A percentile compares a stretch with the other conserved stretches of the same genome.
Evolutionary conservation across 768 basidiomycete species (phyloP).

Genomic region (Dictyophora rubrovolvata): DNA sequence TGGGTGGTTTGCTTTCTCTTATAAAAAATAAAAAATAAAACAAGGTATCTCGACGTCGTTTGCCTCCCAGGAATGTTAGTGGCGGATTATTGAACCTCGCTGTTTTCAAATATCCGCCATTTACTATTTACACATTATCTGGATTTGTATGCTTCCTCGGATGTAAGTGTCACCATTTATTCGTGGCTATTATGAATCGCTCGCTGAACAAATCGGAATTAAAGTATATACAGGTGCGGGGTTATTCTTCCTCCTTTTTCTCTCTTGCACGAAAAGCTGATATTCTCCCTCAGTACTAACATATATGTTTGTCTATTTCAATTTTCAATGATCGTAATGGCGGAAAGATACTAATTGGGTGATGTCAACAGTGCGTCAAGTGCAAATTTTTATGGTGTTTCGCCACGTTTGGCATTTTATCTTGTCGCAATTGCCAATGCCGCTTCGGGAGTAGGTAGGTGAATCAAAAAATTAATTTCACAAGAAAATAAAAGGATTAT

Average conservation of each 20-base stretch:
- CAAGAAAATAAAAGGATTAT: neutral
- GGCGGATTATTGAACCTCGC: slow-evolving; percentile 50
- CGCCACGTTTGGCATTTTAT: slow-evolving; percentile 25
- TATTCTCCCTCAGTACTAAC: slow-evolving; percentile 1
- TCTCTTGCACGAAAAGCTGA: neutral
- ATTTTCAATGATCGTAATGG: neutral
- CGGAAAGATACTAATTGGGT: neutral
- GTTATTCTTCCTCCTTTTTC: neutral
- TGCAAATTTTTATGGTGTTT: slow-evolving; percentile 31
- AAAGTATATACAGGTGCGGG: slow-evolving; percentile 7
- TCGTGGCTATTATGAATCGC: neutral
- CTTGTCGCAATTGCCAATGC: slow-evolving; percentile 61
- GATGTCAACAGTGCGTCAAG: slow-evolving; percentile 19
- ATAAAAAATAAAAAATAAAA: too few relatives aligned
- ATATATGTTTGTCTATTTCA: slow-evolving; percentile 2
- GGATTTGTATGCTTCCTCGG: slow-evolving; percentile 54
- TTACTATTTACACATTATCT: slow-evolving; percentile 46
- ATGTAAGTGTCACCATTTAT: neutral
- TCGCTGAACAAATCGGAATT: neutral
- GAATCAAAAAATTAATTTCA: neutral
- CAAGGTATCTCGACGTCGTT: slow-evolving; percentile 32
- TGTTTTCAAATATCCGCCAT: slow-evolving; percentile 44
- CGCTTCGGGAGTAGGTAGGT: slow-evolving; percentile 46
- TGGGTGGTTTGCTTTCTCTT: neutral
- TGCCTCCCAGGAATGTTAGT: slow-evolving; percentile 41